A percentile compares a stretch with the other conserved stretches of the same genome.
Evolutionary conservation across 805 yeast genomes (phyloP).

Genomic region (Millerozyma miso): DNA sequence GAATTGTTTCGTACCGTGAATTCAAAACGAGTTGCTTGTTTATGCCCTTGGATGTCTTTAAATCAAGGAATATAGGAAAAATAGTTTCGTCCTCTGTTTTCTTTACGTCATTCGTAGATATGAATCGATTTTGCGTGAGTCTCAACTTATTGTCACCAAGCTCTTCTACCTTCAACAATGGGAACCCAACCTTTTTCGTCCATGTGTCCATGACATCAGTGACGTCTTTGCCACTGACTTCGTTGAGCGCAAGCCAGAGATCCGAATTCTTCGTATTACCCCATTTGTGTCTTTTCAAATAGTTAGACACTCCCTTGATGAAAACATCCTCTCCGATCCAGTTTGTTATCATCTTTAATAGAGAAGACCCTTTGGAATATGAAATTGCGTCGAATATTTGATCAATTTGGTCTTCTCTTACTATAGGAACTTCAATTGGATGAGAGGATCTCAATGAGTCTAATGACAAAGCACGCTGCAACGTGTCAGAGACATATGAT

Average conservation of each 20-base stretch:
- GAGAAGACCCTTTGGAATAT: constrained; percentile 75
- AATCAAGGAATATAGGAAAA: constrained; percentile 69
- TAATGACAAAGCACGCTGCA: constrained; percentile 68
- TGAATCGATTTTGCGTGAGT: constrained; percentile 68
- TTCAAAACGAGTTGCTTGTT: constrained; percentile 57
- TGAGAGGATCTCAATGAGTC: constrained; percentile 82
- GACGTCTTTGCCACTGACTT: constrained; percentile 70
- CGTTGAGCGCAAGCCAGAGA: constrained; percentile 69
- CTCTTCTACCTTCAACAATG: constrained; percentile 65
- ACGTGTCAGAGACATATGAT: constrained; percentile 70
- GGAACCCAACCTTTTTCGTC: constrained; percentile 78
- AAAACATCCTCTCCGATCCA: constrained; percentile 78
- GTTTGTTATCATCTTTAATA: constrained; percentile 72
- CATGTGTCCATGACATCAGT: constrained; percentile 71
- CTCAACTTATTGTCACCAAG: constrained; percentile 44
- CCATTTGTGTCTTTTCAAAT: constrained; percentile 70
- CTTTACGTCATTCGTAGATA: constrained; percentile 72
- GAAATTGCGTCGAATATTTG: constrained; percentile 85
- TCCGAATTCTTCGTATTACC: constrained; percentile 75
- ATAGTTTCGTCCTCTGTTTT: constrained; percentile 66
- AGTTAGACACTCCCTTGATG: constrained; percentile 74
- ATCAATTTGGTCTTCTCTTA: constrained; percentile 72
- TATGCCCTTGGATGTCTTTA: constrained; percentile 54
- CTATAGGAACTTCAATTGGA: constrained; percentile 81
- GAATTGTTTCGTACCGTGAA: constrained; percentile 37